Conservation (phyloP, 2,329 filamentous ascomycete genomes). For the Meredithiella fracta region DNA sequence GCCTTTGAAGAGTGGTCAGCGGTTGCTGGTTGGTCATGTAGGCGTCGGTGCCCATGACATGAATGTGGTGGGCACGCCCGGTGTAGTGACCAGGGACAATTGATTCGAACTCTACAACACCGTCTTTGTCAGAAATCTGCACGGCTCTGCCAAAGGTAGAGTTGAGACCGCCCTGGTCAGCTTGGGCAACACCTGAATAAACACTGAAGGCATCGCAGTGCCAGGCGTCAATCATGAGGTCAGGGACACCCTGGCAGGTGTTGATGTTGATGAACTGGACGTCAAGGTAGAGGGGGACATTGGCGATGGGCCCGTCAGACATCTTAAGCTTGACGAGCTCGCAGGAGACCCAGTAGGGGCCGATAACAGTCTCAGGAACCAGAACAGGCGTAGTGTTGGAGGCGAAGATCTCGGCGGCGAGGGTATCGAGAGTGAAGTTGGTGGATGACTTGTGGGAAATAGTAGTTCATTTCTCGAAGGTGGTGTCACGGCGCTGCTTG, state of each 20-base stretch:
- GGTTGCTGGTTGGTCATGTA: background rate
- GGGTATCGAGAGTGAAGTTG: background rate
- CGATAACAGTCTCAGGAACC: background rate
- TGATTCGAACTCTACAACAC: constrained; percentile 26
- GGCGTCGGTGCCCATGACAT: constrained; percentile 26
- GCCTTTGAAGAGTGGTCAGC: background rate
- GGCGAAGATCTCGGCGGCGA: background rate
- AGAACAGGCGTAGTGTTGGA: background rate
- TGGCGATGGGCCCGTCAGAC: background rate
- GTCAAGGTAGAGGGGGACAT: background rate
- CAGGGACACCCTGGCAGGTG: background rate
- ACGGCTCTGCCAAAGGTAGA: constrained; percentile 17
- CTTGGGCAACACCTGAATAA: background rate
- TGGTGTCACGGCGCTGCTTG: background rate
- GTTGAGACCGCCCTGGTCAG: background rate
- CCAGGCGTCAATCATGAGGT: background rate
- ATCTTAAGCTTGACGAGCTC: background rate
- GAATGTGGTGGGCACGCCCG: constrained; percentile 31
- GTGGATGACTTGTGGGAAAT: background rate
- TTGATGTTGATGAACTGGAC: background rate
- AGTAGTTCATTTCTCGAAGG: background rate
- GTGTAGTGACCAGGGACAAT: constrained; percentile 30
- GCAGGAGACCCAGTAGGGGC: background rate
- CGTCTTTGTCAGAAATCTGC: constrained; percentile 17
- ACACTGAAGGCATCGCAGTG: background rate